phyloP scores from a whole-genome alignment of 148 eudicot genomes.

The Beta vulgaris region DNA sequence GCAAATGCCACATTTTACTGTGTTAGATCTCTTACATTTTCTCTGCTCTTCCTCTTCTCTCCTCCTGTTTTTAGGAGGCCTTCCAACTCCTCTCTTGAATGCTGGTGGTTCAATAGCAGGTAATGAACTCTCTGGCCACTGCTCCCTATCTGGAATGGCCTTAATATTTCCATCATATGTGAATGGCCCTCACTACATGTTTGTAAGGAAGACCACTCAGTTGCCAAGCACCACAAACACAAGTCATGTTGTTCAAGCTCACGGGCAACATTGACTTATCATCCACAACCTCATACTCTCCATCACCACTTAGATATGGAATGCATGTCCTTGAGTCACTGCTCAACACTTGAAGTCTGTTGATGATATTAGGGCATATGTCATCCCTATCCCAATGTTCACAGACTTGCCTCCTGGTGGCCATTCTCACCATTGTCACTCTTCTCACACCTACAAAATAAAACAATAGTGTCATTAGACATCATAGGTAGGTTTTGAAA shows the following conservation, averaged over 20 bases:
- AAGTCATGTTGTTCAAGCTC: not conserved
- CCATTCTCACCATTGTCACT: not conserved
- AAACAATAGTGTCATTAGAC: not conserved
- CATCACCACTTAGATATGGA: not conserved
- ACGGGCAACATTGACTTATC: not conserved
- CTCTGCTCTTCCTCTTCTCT: not conserved
- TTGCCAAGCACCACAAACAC: not conserved
- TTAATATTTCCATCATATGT: no score
- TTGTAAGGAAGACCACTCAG: not conserved
- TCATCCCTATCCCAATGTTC: not conserved
- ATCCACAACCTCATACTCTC: not conserved
- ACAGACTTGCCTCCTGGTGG: not conserved
- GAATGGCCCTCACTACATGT: not conserved
- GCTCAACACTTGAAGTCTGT: not conserved
- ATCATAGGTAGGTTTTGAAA: no score
- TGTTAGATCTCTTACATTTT: no score
- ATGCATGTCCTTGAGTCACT: not conserved
- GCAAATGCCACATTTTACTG: not conserved
- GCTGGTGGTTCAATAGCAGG: not conserved
- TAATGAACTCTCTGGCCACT: no score
- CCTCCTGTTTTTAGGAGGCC: conserved; percentile 10
- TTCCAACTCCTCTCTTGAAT: not conserved
- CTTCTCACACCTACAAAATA: not conserved
- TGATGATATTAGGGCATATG: not conserved
- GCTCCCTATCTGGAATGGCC: no score